These are phyloP conservation scores for Blastomyces parvus DNA, from an alignment of 2,329 filamentous ascomycete genomes.

Conservation along the genomic window DNA sequence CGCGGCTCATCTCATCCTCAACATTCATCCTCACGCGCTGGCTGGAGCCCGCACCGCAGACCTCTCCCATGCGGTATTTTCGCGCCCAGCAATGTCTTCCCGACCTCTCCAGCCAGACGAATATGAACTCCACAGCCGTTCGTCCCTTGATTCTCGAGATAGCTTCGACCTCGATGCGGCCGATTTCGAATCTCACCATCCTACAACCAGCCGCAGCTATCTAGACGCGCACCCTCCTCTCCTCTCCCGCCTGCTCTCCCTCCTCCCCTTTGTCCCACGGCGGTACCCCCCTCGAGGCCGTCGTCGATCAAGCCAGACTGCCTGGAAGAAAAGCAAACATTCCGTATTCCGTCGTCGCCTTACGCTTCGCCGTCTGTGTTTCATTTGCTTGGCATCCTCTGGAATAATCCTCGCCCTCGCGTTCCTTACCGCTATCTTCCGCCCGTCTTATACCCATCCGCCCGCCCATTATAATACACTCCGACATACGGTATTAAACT, in stretches of 20 bases:
- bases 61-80: neutral
- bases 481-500: slow-evolving; percentile 23
- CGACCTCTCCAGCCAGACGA: slow-evolving; percentile 34
- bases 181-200: slow-evolving; percentile 34
- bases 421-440: slow-evolving; percentile 40
- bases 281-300: neutral
- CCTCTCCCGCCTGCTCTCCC: slow-evolving; percentile 10
- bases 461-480: slow-evolving; percentile 44
- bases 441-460: slow-evolving; percentile 48
- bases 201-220: slow-evolving; percentile 22
- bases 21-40: neutral
- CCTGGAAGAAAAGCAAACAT: slow-evolving; percentile 1
- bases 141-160: slow-evolving; percentile 32
- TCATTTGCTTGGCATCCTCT: slow-evolving; percentile 22
- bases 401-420: slow-evolving; percentile 27
- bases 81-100: slow-evolving; percentile 31
- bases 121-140: slow-evolving; percentile 33
- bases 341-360: slow-evolving; percentile 21
- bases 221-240: slow-evolving; percentile 19
- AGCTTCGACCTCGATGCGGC: slow-evolving; percentile 35
- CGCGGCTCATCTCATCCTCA: too few species aligned
- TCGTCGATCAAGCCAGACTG: neutral
- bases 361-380: slow-evolving; percentile 24
- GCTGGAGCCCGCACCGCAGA: neutral
- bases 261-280: neutral